phyloP scores from a whole-genome alignment of 2,329 filamentous ascomycete genomes.

The Lachnellula arida region DNA sequence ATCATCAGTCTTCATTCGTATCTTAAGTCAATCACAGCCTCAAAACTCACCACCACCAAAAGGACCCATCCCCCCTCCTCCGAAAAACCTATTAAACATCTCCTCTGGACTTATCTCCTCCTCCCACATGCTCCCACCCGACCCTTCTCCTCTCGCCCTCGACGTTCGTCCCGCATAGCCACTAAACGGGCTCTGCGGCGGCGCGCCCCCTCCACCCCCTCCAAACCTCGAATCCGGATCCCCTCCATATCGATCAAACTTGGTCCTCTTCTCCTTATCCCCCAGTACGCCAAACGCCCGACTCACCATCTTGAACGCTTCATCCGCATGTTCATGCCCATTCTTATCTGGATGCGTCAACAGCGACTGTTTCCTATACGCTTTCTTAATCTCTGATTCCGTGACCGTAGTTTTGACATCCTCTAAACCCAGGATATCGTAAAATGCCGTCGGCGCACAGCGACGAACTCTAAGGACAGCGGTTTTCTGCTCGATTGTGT shows the following conservation, averaged over 20 bases:
- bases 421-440: constrained; percentile 83
- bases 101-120: constrained; percentile 96
- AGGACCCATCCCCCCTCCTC: constrained; percentile 46
- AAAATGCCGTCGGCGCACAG: constrained; percentile 84
- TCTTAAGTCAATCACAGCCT: constrained; percentile 52
- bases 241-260: constrained; percentile 83
- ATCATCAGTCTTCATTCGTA: constrained; percentile 12
- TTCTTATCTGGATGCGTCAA: constrained; percentile 99
- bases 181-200: constrained; percentile 59
- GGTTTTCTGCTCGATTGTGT: constrained; percentile 84
- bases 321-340: constrained; percentile 88
- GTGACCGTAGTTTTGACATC: constrained; percentile 58
- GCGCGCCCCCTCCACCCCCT: constrained; percentile 47
- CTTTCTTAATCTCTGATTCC: constrained; percentile 92
- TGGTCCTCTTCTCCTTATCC: constrained; percentile 86
- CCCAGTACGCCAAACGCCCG: constrained; percentile 89
- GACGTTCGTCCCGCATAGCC: constrained; percentile 49
- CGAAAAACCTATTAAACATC: constrained; percentile 96
- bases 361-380: constrained; percentile 89
- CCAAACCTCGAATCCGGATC: constrained; percentile 89
- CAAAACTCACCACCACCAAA: constrained; percentile 55
- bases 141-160: constrained; percentile 23
- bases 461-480: constrained; percentile 84
- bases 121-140: constrained; percentile 63
- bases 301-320: constrained; percentile 98